A percentile compares a stretch with the other conserved stretches of the same genome.
Conservation (phyloP, 306 rosid species). For the Glycine soja region DNA sequence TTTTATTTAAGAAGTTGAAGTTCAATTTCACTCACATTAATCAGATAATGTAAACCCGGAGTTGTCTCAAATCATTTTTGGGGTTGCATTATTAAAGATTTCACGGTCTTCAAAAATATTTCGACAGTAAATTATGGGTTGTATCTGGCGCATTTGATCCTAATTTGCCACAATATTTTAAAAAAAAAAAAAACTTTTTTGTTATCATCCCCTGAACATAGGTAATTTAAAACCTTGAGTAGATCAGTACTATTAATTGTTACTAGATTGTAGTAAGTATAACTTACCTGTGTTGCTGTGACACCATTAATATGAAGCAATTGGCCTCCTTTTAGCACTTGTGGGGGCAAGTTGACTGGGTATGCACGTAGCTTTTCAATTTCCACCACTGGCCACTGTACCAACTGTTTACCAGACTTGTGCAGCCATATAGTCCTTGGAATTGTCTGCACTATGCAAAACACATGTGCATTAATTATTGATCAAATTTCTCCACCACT, state of each 20-base stretch:
- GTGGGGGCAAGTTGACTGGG: constrained; percentile 47
- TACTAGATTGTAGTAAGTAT: not conserved
- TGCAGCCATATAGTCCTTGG: constrained; percentile 76
- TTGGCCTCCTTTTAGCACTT: constrained; percentile 56
- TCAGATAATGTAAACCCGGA: too few species aligned
- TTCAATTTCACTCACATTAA: too few species aligned
- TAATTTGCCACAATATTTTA: too few species aligned
- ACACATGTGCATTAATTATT: not conserved
- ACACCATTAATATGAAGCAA: constrained; percentile 55
- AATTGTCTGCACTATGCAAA: constrained; percentile 68
- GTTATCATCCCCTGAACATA: not conserved
- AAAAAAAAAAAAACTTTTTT: too few species aligned
- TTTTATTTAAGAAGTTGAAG: too few species aligned
- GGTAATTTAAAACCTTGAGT: not conserved
- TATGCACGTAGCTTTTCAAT: constrained; percentile 65
- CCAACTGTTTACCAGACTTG: constrained; percentile 67
- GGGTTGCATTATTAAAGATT: too few species aligned
- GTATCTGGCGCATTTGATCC: too few species aligned
- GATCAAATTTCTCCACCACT: not conserved
- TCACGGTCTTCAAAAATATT: too few species aligned
- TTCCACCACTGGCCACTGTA: constrained; percentile 85
- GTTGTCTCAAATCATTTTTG: too few species aligned
- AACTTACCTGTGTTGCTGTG: constrained; percentile 64
- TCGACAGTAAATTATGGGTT: too few species aligned
- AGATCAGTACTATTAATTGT: not conserved